These are phyloP conservation scores for Alliaria petiolata DNA, from an alignment of 345 rosid species.

Conservation along the genomic window DNA sequence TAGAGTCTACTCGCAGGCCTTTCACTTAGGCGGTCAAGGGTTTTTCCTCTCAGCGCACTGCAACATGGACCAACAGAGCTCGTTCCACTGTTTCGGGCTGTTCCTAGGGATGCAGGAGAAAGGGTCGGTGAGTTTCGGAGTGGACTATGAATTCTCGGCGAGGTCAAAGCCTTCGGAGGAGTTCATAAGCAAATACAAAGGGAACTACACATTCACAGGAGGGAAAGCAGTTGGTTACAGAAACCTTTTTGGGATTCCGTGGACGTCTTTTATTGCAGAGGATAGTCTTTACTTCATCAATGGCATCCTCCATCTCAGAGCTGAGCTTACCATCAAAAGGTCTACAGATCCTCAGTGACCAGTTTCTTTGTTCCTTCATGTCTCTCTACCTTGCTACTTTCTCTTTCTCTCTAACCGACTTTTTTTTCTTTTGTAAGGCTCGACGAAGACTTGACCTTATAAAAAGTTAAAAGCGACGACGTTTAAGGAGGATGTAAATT, in stretches of 20 bases:
- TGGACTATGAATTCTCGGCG: conserved; percentile 94
- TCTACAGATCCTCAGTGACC: conserved; percentile 22
- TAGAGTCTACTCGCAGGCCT: conserved; percentile 92
- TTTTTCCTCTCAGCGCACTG: conserved; percentile 96
- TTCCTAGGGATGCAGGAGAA: conserved; percentile 99
- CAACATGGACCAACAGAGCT: conserved; percentile 97
- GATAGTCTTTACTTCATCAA: conserved; percentile 83
- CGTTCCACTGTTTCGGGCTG: conserved; percentile 87
- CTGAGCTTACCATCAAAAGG: conserved; percentile 77
- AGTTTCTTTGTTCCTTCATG: background rate
- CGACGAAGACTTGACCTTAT: background rate
- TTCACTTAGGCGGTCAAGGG: conserved; percentile 97
- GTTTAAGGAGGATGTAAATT: conserved; percentile 16
- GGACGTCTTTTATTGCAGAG: conserved; percentile 78
- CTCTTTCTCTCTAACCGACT: conserved; percentile 13
- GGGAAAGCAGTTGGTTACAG: conserved; percentile 97
- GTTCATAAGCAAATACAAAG: conserved; percentile 83
- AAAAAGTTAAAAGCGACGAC: background rate
- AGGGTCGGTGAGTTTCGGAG: conserved; percentile 82
- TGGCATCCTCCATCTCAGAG: conserved; percentile 81
- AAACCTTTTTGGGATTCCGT: conserved; percentile 74
- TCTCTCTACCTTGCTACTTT: background rate
- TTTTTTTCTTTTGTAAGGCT: background rate
- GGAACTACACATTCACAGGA: conserved; percentile 90
- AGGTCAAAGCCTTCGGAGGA: conserved; percentile 82